Base-by-base conservation (phyloP, 179 eudicot genomes). In the Gypsophila paniculata region DNA sequence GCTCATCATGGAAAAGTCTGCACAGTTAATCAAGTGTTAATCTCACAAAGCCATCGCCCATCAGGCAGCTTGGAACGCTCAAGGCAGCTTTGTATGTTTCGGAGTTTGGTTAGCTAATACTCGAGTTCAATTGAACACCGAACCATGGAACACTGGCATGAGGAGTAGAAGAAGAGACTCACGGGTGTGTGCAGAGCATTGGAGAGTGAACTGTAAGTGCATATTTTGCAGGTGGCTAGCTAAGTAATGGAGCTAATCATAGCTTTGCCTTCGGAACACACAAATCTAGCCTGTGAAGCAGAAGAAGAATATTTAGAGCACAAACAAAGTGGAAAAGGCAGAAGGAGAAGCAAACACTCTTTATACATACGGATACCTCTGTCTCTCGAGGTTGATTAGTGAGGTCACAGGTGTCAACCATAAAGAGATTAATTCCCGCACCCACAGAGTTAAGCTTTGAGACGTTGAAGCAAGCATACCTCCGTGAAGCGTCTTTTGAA, bases 1-100 rank as follows among this genome's bases (percentile, higher is more conserved):
- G 86, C 82, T 89, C 98, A 80, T 91, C 98, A 74, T 82, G 96
- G 78, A 93, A 93, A 79, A 93, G 84, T 72, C 97, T 93, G 85
- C 81, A 77, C 67, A 59, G 19, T 10, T 42, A 46, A 48, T 42
- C 15, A 17, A 18, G 6, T 65, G 18, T 36, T 46, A 44, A 23
- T 54, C 29, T 13, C 34, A 4, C 39, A 34, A 38, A 7, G 11
- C 19, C 61, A 69, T 29, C 14, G 7, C 10, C 19, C 61, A 69
- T 29, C 14, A n/a, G 21, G 19, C 53, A 34, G 60, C 38, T 21
- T 19, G 32, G 49, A 11, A 62, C 14, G 17, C 4, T 12, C 52
- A 12, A 39, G 44, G 34, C 34, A 29, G 34, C 4, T 1, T 29
- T 29, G 34, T 4, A 29, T 39, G 44, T 6, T 39, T 39, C 10